Evolutionary conservation across 2,329 filamentous ascomycete species (phyloP), one percentile per base, ranked within the genome.

Genomic region (Alternaria dauci): DNA sequence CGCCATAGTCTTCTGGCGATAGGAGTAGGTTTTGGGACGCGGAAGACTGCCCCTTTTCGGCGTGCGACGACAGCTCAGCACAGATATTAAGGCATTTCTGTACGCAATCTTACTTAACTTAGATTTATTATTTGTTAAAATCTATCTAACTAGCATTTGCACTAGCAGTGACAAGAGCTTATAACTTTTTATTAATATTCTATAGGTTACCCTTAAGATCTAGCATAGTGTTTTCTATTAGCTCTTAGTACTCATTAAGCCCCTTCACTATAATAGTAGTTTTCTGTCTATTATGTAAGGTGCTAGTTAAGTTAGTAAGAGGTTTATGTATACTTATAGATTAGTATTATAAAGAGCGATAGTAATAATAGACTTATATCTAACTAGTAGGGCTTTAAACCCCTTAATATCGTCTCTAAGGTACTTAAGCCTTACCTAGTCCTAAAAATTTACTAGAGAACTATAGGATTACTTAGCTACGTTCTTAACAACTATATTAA

Each of bases 401-500:
- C 73, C 76, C 60, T 79, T 76, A 44, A 83, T 79, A 61, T 82
- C 73, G 43, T 82, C 76, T 28, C 78, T 80, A 75, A 82, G 81
- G 52, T 82, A 83, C 59, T 63, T 78, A 46, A 83, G 63, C 66
- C 73, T 80, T 5, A 80, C 78, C 81, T 79, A 83, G 63, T 82
- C 81, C 46, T 79, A 77, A 67, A 83, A 82, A 67, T 79, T 83
- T 23, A 75, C 72, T 54, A 76, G 71, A 59, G 63, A 68, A 32
- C 42, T 34, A 14, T 61, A 51, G 38, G 58, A 64, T 44, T 58
- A 56, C 18, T 62, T 71, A 23, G 64, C 69, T 36, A 80, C 82
- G 44, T 59, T 66, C 50, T 48, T 20, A n/a, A 84, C 67, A 63
- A 80, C 75, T 53, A 75, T 46, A 54, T 78, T 66, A 65, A 84